phyloP scores from a whole-genome alignment of 495 filamentous ascomycete species.

The Melanomma pulvis-pyrius region DNA sequence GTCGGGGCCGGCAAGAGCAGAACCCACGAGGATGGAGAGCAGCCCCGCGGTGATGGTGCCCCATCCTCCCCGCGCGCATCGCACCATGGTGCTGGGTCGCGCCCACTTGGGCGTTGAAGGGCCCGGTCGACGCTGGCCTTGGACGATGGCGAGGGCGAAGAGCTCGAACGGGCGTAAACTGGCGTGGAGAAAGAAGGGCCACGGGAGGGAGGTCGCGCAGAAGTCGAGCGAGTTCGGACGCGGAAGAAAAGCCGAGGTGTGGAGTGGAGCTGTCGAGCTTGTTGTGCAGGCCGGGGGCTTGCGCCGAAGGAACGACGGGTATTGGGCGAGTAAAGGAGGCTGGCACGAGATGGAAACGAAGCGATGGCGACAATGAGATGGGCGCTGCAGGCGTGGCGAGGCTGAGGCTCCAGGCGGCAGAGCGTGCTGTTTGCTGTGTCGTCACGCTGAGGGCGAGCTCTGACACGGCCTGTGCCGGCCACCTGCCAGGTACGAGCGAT shows the following conservation, averaged over 20 bases:
- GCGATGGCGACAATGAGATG: not conserved
- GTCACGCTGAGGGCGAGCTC: conserved; percentile 4
- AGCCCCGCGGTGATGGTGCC: conserved; percentile 28
- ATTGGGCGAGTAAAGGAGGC: not conserved
- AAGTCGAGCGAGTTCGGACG: not conserved
- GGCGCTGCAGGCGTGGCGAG: not conserved
- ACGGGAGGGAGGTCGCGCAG: not conserved
- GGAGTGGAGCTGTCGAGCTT: conserved; percentile 18
- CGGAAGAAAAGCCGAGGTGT: conserved; percentile 9
- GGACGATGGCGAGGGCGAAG: not conserved
- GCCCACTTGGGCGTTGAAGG: not conserved
- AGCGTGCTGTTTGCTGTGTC: conserved; percentile 11
- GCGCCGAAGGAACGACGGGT: not conserved
- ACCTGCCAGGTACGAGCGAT: too few species aligned
- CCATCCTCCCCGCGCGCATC: conserved; percentile 22
- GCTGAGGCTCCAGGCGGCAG: not conserved
- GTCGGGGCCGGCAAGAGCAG: conserved; percentile 32
- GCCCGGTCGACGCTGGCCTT: not conserved
- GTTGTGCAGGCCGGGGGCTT: not conserved
- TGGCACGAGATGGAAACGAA: not conserved
- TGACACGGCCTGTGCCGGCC: too few species aligned
- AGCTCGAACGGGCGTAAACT: not conserved
- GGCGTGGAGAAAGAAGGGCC: not conserved
- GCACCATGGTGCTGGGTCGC: not conserved
- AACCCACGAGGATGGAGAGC: conserved; percentile 19